Evolutionary conservation across 176 grass and related monocot genomes (phyloP).

Genomic region (Elaeis guineensis): DNA sequence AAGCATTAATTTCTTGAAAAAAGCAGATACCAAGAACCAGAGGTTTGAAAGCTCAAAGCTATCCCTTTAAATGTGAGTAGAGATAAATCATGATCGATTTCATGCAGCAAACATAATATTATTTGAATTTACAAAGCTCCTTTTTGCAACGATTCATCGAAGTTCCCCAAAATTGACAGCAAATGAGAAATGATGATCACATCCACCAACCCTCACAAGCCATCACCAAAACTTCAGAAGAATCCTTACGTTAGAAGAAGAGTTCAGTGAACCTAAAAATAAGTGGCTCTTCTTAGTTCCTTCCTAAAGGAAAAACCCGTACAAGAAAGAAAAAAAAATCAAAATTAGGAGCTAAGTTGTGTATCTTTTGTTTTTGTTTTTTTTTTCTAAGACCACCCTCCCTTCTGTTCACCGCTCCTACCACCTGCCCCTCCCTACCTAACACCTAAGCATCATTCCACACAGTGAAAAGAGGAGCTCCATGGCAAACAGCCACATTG

Average conservation of each 20-base stretch:
- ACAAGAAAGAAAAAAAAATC: not conserved
- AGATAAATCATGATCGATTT: too few relatives aligned
- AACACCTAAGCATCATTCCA: slow-evolving; percentile 47
- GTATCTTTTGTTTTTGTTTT: too few relatives aligned
- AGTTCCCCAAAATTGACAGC: slow-evolving; percentile 45
- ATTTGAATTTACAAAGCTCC: too few relatives aligned
- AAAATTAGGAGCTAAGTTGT: not conserved
- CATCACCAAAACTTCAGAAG: slow-evolving; percentile 22
- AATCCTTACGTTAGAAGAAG: slow-evolving; percentile 34
- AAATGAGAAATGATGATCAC: slow-evolving; percentile 20
- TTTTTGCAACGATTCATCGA: too few relatives aligned
- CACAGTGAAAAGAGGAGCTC: slow-evolving; percentile 44
- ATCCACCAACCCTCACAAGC: slow-evolving; percentile 21
- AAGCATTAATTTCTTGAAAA: too few relatives aligned
- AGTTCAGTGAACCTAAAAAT: too few relatives aligned
- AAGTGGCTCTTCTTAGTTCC: not conserved
- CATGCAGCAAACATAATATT: too few relatives aligned
- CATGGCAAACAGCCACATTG: slow-evolving; percentile 26
- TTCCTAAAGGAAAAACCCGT: not conserved
- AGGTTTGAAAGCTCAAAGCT: too few relatives aligned
- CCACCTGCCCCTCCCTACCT: not conserved
- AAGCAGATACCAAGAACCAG: too few relatives aligned
- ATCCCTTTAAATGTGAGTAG: too few relatives aligned
- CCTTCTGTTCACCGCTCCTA: not conserved
- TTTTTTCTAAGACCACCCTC: not conserved